Evolutionary conservation across 2,329 filamentous ascomycete species (phyloP), one percentile per base, ranked within the genome.

Genomic region (Fusarium haematococcum): DNA sequence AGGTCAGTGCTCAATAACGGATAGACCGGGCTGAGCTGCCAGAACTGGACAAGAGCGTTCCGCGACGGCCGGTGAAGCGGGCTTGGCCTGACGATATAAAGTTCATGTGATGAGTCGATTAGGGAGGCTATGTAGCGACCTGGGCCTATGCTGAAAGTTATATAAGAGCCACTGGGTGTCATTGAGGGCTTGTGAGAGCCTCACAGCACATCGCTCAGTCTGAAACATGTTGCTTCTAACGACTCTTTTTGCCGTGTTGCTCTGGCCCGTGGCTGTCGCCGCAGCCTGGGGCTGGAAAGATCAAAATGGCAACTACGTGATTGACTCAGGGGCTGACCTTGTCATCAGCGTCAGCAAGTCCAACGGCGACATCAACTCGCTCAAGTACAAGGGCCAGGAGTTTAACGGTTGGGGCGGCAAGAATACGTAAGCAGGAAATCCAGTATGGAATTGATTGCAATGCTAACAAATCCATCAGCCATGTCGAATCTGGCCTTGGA

Each of bases 211-310:
- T 54, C 7, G 50, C 50, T 30, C 50, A 20, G 50, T 54, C 13
- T 54, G 20, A 58, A 74, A 45, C 6, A 81, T 81, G 80, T 64
- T 81, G 64, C 54, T 81, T 6, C 56, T 81, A 25, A 68, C 75
- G 5, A 61, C 78, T 23, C 57, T 81, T 20, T 78, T 70, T 41
- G 68, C 77, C n/a, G 68, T 78, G 48, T 78, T 75, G 57, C 75
- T 71, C 74, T 80, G 66, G 73, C 79, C 73, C 33, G 76, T 78
- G 13, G 73, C 69, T 41, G 83, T 79, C 25, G 77, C 80, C 5
- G 84, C 83, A 37, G 81, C 79, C 8, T 85, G 81, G 77, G 84
- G 84, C 27, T 85, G 81, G 71, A 81, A 79, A 2, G 83, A 85
- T 27, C 78, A 81, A 60, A 81, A 79, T 27, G 80, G 76, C 39